These are phyloP conservation scores for Breynia disticha DNA, from an alignment of 441 rosid species.

Conservation along the genomic window DNA sequence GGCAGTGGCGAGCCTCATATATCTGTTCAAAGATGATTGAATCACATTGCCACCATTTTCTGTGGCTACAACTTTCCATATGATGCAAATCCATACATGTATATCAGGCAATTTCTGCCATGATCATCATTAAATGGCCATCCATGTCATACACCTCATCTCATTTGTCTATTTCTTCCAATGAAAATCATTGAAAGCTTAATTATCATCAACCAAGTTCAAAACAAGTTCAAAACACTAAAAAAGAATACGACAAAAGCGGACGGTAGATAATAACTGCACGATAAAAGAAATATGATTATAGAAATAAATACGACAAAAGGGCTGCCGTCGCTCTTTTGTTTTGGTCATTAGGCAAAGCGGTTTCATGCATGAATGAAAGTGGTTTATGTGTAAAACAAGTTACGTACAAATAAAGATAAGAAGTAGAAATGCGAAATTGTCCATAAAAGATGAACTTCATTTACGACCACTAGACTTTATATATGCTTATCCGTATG, in stretches of 20 bases:
- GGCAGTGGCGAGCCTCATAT: not conserved
- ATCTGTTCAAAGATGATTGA: not conserved
- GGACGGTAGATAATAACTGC: no score
- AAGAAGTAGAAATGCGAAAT: conserved; percentile 1
- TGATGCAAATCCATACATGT: not conserved
- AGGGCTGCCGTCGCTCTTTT: no score
- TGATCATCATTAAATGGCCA: conserved; percentile 12
- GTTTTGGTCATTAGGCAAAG: no score
- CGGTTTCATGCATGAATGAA: no score
- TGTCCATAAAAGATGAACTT: conserved; percentile 8
- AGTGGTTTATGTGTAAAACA: not conserved
- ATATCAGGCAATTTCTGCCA: not conserved
- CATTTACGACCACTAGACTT: conserved; percentile 16
- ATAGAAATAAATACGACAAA: no score
- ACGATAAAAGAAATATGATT: no score
- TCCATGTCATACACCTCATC: conserved; percentile 15
- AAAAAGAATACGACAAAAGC: no score
- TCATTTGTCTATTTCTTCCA: conserved; percentile 12
- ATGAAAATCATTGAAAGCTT: conserved; percentile 9
- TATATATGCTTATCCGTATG: conserved; percentile 19
- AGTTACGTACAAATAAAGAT: not conserved
- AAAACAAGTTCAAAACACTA: no score
- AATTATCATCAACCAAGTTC: no score
- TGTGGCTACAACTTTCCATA: not conserved
- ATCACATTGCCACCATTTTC: not conserved